A percentile compares a stretch with the other conserved stretches of the same genome.
Conservation (phyloP, 2,329 filamentous ascomycete genomes). For the Aspergillus tanneri region DNA sequence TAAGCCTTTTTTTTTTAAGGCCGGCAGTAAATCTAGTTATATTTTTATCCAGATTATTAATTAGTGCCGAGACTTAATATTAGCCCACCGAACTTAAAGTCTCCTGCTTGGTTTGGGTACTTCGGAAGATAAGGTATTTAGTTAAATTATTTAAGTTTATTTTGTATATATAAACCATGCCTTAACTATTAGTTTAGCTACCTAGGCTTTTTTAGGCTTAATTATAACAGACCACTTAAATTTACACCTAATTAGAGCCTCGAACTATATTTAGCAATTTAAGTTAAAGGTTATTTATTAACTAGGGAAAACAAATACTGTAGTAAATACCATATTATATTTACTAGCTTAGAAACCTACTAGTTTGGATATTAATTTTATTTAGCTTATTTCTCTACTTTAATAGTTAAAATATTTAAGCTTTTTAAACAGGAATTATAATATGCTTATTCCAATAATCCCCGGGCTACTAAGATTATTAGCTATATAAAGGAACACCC, state of each 20-base stretch:
- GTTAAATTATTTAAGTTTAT: not conserved
- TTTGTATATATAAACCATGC: not conserved
- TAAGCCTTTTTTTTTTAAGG: not conserved
- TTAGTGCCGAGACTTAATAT: not conserved
- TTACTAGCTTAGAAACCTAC: not conserved
- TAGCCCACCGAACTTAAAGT: not conserved
- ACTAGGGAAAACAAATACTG: not conserved
- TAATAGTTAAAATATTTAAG: no score
- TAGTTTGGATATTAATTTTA: not conserved
- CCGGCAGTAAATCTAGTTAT: not conserved
- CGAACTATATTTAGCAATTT: not conserved
- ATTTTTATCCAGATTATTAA: not conserved
- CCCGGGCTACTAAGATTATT: no score
- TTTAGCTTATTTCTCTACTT: not conserved
- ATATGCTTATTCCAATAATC: no score
- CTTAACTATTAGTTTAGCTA: not conserved
- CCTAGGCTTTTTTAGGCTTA: no score
- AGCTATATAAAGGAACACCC: no score
- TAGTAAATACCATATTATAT: not conserved
- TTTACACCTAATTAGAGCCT: not conserved
- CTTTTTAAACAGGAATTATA: no score
- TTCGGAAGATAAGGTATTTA: not conserved
- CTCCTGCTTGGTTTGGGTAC: not conserved
- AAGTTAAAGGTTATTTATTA: not conserved
- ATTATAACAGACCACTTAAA: not conserved